Conservation (phyloP, 139 green algal species). For the Edaphochlamys debaryana region DNA sequence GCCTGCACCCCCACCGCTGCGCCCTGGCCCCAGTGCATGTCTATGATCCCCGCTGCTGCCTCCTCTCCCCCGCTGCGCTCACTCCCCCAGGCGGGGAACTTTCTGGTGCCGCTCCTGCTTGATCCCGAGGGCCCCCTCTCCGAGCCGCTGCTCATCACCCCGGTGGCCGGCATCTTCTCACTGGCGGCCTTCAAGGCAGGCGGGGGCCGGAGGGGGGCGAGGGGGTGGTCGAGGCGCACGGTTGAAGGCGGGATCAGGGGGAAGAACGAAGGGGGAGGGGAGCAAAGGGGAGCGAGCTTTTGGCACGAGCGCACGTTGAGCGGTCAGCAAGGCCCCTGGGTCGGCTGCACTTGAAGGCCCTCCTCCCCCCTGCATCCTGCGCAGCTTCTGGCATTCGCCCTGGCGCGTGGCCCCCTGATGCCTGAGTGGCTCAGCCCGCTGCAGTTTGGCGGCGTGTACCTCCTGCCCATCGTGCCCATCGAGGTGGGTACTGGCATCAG, state of each 20-base stretch:
- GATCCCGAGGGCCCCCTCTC: neutral
- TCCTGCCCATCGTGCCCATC: constrained; percentile 41
- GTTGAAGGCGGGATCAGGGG: neutral
- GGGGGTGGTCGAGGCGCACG: neutral
- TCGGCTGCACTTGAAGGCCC: neutral
- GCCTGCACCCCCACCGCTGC: neutral
- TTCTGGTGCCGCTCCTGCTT: constrained; percentile 23
- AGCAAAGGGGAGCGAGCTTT: no score
- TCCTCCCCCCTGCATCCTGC: neutral
- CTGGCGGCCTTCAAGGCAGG: constrained; percentile 44
- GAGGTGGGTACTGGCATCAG: neutral
- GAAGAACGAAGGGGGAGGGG: neutral
- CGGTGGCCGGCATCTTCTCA: constrained; percentile 27
- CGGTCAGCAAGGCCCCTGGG: neutral
- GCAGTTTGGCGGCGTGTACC: constrained; percentile 10
- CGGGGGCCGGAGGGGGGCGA: neutral
- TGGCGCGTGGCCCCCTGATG: constrained; percentile 28
- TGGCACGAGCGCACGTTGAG: no score
- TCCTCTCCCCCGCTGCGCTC: neutral
- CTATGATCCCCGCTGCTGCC: neutral
- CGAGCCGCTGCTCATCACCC: constrained; percentile 37
- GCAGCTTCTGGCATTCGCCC: constrained; percentile 41
- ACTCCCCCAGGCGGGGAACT: neutral
- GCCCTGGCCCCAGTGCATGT: no score
- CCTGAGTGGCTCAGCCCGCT: constrained; percentile 17